Evolutionary conservation across 805 yeast genomes (phyloP), one percentile per base, ranked within the genome.

Genomic region (Komagataella phaffii): DNA sequence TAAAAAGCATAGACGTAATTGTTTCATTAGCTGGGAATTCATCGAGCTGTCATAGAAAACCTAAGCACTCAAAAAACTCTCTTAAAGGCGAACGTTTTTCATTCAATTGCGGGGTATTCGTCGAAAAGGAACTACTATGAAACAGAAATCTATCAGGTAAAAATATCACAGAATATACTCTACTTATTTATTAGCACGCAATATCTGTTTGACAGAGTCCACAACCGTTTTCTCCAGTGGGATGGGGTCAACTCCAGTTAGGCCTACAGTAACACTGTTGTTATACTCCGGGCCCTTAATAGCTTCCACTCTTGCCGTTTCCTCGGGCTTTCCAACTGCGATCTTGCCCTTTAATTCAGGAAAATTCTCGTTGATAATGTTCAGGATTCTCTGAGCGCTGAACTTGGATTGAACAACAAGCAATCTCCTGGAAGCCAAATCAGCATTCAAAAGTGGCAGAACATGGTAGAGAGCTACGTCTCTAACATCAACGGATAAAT

Each of bases 351-450:
- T 58, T 52, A 72, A 63, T 52, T 60, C 57, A 7, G 68, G 67
- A 53, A 6, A 59, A 58, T 44, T 58, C 59, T 54, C 67, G 70
- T 54, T 17, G 6, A 49, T 17, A n/a, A 17, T 14, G n/a, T 49
- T 45, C 17, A 24, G n/a, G 56, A 76, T 77, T 5, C 58, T 66
- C 45, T 61, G 56, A 12, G 73, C 64, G 56, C 83, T 68, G 1
- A 72, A 81, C 3, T 81, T 67, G 40, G 80, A 81, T 50, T 78
- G 66, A 7, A 78, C 82, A 8, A 61, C 58, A 56, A 76, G 75
- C 7, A 65, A 67, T 24, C 65, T 62, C 7, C 62, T 58, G 19
- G 77, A 55, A 50, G 77, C 67, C 40, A 59, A 59, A 50, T 69
- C 65, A 48, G 77, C 66, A 18, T 74, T 64, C 55, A 76, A 78